These are phyloP conservation scores for Gymnopilus dilepis DNA, from an alignment of 768 basidiomycete species.

Conservation along the genomic window DNA sequence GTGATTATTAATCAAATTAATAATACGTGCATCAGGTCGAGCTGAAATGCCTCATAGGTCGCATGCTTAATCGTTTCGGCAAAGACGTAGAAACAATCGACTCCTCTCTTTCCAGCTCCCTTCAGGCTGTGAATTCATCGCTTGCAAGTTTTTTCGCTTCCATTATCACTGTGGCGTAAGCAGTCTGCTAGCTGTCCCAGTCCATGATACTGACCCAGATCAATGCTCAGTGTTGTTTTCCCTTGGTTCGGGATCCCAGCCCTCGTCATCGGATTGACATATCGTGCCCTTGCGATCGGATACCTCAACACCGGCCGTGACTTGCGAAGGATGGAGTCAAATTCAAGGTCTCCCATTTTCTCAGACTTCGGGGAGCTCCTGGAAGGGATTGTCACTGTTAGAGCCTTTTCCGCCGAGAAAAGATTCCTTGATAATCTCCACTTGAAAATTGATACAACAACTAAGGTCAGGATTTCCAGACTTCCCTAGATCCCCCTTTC, in stretches of 20 bases:
- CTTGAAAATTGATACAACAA: slow-evolving; percentile 76
- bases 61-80: slow-evolving; percentile 87
- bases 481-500: background rate
- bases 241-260: slow-evolving; percentile 86
- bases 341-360: slow-evolving; percentile 83
- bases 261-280: slow-evolving; percentile 70
- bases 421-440: slow-evolving; percentile 80
- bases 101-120: slow-evolving; percentile 64
- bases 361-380: slow-evolving; percentile 83
- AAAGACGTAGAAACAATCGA: slow-evolving; percentile 92
- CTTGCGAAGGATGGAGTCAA: slow-evolving; percentile 89
- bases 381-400: slow-evolving; percentile 90
- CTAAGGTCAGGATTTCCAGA: slow-evolving; percentile 54
- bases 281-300: slow-evolving; percentile 70
- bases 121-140: slow-evolving; percentile 80
- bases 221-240: slow-evolving; percentile 60
- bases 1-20: slow-evolving; percentile 32
- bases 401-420: slow-evolving; percentile 85
- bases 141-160: slow-evolving; percentile 80
- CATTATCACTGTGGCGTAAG: slow-evolving; percentile 72
- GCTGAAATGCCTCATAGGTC: slow-evolving; percentile 50
- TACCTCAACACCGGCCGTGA: slow-evolving; percentile 85
- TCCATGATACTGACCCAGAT: slow-evolving; percentile 2
- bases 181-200: slow-evolving; percentile 10
- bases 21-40: background rate